Percentiles rank a stretch among this genome's conserved stretches.
phyloP scores from a whole-genome alignment of 1,284 basidiomycete genomes.

The Anthracocystis panici-leucophaei region DNA sequence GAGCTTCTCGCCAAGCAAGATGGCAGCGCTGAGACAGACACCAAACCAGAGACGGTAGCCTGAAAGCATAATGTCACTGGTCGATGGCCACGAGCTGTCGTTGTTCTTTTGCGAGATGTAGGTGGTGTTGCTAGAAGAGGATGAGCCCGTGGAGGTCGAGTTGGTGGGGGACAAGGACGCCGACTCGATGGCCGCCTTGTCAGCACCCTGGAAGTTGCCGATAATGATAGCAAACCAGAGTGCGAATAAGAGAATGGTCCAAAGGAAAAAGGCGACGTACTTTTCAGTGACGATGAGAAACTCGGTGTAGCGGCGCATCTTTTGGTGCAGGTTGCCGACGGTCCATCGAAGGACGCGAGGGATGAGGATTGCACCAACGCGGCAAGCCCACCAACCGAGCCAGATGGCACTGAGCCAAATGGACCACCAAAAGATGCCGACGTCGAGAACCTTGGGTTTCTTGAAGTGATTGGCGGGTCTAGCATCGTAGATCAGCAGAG shows the following conservation, averaged over 20 bases:
- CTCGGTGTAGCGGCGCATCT: constrained; percentile 75
- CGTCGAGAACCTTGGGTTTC: constrained; percentile 72
- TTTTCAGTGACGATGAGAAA: constrained; percentile 72
- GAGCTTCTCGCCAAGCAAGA: constrained; percentile 86
- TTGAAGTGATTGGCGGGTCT: constrained; percentile 73
- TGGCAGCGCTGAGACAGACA: constrained; percentile 78
- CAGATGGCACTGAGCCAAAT: constrained; percentile 84
- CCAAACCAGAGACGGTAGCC: constrained; percentile 74
- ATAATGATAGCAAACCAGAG: constrained; percentile 63
- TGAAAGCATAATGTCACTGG: constrained; percentile 69
- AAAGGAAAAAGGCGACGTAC: constrained; percentile 77
- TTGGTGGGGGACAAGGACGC: constrained; percentile 44
- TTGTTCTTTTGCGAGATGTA: constrained; percentile 14
- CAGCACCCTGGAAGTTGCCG: constrained; percentile 61
- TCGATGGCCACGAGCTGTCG: constrained; percentile 50
- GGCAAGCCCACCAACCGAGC: constrained; percentile 86
- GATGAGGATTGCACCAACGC: constrained; percentile 75
- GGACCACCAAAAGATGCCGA: constrained; percentile 84
- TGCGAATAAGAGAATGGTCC: constrained; percentile 77
- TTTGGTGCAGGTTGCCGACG: constrained; percentile 67
- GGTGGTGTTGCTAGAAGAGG: constrained; percentile 27
- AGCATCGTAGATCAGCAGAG: constrained; percentile 74
- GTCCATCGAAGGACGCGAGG: constrained; percentile 38
- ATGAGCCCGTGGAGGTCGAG: constrained; percentile 33
- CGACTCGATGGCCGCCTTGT: constrained; percentile 32